These are phyloP conservation scores for Aspergillus affinis DNA, from an alignment of 495 filamentous ascomycete species.

Conservation along the genomic window DNA sequence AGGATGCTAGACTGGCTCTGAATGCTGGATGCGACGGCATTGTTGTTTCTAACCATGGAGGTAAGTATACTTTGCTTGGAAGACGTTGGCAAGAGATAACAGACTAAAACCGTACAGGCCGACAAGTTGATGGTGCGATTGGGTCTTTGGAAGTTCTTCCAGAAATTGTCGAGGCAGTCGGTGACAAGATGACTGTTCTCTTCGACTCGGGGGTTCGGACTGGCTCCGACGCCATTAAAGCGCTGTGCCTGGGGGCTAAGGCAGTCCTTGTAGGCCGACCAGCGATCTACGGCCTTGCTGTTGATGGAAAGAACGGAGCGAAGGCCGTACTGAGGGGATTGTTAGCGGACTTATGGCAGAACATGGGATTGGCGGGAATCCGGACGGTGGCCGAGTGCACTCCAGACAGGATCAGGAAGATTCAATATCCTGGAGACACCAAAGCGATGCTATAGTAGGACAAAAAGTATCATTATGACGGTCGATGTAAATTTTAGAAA, in stretches of 20 bases:
- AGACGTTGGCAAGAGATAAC: neutral
- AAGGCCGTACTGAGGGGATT: slow-evolving; percentile 56
- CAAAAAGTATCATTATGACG: neutral
- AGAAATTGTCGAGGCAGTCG: slow-evolving; percentile 60
- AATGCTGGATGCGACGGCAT: slow-evolving; percentile 53
- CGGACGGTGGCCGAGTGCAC: slow-evolving; percentile 53
- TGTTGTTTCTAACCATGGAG: slow-evolving; percentile 56
- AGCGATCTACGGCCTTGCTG: slow-evolving; percentile 78
- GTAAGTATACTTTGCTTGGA: slow-evolving; percentile 22
- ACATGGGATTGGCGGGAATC: slow-evolving; percentile 58
- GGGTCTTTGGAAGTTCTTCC: slow-evolving; percentile 63
- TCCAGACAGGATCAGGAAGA: slow-evolving; percentile 48
- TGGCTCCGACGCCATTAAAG: slow-evolving; percentile 73
- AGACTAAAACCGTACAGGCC: slow-evolving; percentile 31
- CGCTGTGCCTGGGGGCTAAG: slow-evolving; percentile 81
- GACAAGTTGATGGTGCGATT: slow-evolving; percentile 67
- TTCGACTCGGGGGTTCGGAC: slow-evolving; percentile 66
- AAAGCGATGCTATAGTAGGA: slow-evolving; percentile 40
- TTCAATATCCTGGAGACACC: slow-evolving; percentile 53
- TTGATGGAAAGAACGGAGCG: slow-evolving; percentile 57
- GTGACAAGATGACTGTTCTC: slow-evolving; percentile 55
- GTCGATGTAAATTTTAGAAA: neutral
- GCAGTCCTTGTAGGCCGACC: slow-evolving; percentile 88
- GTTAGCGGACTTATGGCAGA: slow-evolving; percentile 61
- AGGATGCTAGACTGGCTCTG: slow-evolving; percentile 49